A percentile compares a stretch with the other conserved stretches of the same genome.
Conservation (phyloP, 139 green algal species). For the Closterium sp. region DNA sequence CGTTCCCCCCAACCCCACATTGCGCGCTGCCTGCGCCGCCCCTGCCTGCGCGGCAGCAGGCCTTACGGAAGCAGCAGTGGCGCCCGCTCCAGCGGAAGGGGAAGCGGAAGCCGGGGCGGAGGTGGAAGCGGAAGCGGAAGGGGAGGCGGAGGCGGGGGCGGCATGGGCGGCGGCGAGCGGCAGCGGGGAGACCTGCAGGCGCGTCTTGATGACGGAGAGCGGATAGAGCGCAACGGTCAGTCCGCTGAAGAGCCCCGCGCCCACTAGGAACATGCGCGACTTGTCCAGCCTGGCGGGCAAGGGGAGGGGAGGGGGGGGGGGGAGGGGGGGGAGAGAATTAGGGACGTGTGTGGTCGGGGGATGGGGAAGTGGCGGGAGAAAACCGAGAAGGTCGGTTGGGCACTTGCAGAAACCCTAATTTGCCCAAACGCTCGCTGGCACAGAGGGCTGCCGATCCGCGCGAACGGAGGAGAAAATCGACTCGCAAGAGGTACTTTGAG, state of each 20-base stretch:
- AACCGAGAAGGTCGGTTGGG: no score
- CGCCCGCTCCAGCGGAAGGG: not conserved
- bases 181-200: constrained; percentile 51
- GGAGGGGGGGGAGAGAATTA: no score
- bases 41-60: not conserved
- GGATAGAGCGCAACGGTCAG: constrained; percentile 82
- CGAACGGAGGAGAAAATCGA: no score
- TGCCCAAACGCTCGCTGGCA: no score
- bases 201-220: constrained; percentile 90
- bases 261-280: constrained; percentile 80
- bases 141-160: not conserved
- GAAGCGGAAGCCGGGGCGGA: not conserved
- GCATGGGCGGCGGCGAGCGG: not conserved
- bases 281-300: constrained; percentile 72
- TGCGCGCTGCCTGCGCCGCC: not conserved
- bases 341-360: not conserved
- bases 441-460: no score
- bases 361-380: not conserved
- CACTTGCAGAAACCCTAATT: not conserved
- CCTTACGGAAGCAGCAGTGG: not conserved
- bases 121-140: no score
- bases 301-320: not conserved
- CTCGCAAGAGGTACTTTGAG: no score
- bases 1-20: not conserved
- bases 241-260: constrained; percentile 74